Evolutionary conservation across 352 stramenopile genomes (phyloP).

Genomic region (Blastocystis sp.): DNA sequence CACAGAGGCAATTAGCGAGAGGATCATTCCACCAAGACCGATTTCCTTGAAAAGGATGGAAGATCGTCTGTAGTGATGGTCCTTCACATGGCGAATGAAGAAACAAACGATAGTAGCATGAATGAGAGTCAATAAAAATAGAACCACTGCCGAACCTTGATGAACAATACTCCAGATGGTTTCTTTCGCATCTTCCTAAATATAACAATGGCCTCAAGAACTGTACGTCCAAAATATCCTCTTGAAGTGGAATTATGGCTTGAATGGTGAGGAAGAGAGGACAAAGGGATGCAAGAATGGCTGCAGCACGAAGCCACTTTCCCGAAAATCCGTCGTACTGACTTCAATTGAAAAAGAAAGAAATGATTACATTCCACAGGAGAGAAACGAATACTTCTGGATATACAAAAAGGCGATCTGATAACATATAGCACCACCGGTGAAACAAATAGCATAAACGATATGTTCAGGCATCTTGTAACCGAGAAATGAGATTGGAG

Average conservation of each 20-base stretch:
- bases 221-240: conserved; percentile 55
- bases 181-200: conserved; percentile 18
- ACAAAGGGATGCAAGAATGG: background rate
- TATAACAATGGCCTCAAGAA: background rate
- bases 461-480: conserved; percentile 29
- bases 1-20: conserved; percentile 19
- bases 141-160: conserved; percentile 48
- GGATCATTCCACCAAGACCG: background rate
- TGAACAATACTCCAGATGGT: conserved; percentile 55
- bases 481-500: conserved; percentile 54
- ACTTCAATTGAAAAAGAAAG: background rate
- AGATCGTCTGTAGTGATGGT: background rate
- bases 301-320: conserved; percentile 27
- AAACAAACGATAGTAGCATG: conserved; percentile 44
- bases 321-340: background rate
- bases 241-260: conserved; percentile 52
- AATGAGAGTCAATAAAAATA: conserved; percentile 48
- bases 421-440: conserved; percentile 37
- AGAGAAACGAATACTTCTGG: conserved; percentile 8
- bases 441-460: conserved; percentile 48
- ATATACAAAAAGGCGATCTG: conserved; percentile 50
- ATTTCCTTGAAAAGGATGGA: conserved; percentile 17
- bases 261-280: conserved; percentile 57
- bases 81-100: background rate
- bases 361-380: background rate